Base-by-base conservation (phyloP, 257 asterid species). In the Gynochthodes officinalis region DNA sequence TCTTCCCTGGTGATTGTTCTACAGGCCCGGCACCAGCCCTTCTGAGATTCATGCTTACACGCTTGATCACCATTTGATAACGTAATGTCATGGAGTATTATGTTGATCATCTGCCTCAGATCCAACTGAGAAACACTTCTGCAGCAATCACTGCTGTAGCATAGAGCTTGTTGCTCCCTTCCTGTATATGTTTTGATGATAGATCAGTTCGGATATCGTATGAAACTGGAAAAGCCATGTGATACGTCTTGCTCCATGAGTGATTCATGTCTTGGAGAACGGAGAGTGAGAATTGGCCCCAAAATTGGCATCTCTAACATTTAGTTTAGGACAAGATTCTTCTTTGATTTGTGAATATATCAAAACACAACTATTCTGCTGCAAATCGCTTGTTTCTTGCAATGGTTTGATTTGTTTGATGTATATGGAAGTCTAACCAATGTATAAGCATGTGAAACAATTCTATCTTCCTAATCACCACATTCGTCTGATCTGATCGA, bases 11-110 rank as follows among this genome's bases (percentile, higher is more conserved):
- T 67, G 75, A 63, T 77, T 79, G 59, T 74, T 67, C 69, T 63
- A 63, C 90, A 94, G 97, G 88, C 96, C 98, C n/a, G 98, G 97
- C 2, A 89, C 97, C 32, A 85, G 96, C 79, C 97, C 98, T 48
- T 86, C 94, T 35, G 97, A 88, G 53, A 94, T 94, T 74, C 86
- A 75, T 40, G 96, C 96, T 66, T 87, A 89, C 87, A 87, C 93
- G 15, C 80, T 94, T 19, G 95, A 91, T 68, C 80, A 84, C 73
- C 97, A 94, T 77, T 67, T 91, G 81, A 75, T 71, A 58, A 86
- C 88, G 72, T 90, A 84, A 87, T 48, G 44, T 60, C 14, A 4
- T 46, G 44, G 30, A 49, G 15, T 0, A n/a, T n/a, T n/a, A 43
- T 9, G 21, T 68, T 11, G 60, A 68, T 33, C 32, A 15, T 64